These are phyloP conservation scores for Talaromyces liani DNA, from an alignment of 495 filamentous ascomycete genomes.

Conservation along the genomic window DNA sequence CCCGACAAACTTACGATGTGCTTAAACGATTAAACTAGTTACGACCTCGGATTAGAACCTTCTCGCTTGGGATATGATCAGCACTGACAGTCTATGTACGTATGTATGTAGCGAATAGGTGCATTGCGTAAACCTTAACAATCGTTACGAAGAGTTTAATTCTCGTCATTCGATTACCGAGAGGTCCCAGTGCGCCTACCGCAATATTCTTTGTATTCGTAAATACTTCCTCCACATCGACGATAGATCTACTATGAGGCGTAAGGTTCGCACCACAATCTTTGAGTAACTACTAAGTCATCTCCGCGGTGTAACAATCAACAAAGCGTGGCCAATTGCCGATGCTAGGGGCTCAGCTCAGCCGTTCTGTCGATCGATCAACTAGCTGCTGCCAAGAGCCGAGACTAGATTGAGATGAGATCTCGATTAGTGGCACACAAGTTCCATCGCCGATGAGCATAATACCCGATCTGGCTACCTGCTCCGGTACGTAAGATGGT, in stretches of 20 bases:
- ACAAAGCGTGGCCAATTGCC: background rate
- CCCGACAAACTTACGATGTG: background rate
- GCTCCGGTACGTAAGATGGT: background rate
- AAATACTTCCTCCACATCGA: background rate
- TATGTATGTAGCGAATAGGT: background rate
- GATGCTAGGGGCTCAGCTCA: background rate
- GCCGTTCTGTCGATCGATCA: background rate
- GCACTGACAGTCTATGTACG: background rate
- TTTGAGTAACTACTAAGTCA: background rate
- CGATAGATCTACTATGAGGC: background rate
- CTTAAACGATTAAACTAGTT: background rate
- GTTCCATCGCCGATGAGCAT: background rate
- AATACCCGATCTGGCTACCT: background rate
- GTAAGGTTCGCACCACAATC: background rate
- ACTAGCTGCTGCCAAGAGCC: background rate
- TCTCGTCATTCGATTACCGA: background rate
- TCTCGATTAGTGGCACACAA: background rate
- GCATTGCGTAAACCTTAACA: background rate
- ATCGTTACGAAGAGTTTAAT: background rate
- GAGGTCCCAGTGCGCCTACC: background rate
- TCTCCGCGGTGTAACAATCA: conserved; percentile 3
- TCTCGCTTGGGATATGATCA: background rate
- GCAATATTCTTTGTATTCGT: background rate
- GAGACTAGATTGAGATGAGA: conserved; percentile 1
- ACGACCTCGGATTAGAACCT: background rate